phyloP scores from a whole-genome alignment of 2,329 filamentous ascomycete genomes.

The Nothophoma quercina region DNA sequence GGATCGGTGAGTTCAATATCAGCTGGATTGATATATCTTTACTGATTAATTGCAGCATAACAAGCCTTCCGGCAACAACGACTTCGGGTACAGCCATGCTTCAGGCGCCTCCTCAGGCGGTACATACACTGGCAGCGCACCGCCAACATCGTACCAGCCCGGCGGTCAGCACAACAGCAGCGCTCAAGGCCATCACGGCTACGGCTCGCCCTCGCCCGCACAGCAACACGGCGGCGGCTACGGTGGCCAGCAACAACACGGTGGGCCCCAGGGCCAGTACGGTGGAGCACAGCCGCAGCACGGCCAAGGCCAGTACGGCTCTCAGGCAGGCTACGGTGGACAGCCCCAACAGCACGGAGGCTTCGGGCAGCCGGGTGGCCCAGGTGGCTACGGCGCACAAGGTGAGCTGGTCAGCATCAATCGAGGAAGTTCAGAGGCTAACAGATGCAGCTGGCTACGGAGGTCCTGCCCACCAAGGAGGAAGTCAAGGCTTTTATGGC shows the following conservation, averaged over 20 bases:
- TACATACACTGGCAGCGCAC: constrained; percentile 69
- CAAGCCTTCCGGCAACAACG: constrained; percentile 52
- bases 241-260: constrained; percentile 28
- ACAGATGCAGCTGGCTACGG: constrained; percentile 38
- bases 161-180: constrained; percentile 33
- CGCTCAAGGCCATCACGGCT: constrained; percentile 29
- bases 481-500: constrained; percentile 33
- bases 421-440: no score
- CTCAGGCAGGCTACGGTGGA: constrained; percentile 35
- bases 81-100: constrained; percentile 66
- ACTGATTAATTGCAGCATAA: constrained; percentile 34
- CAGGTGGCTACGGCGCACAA: constrained; percentile 30
- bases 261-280: constrained; percentile 17
- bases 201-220: constrained; percentile 28
- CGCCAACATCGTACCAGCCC: constrained; percentile 67
- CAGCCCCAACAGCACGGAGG: constrained; percentile 31
- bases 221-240: constrained; percentile 28
- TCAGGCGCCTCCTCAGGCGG: constrained; percentile 57
- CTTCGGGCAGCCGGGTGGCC: constrained; percentile 32
- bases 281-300: constrained; percentile 21
- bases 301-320: constrained; percentile 25
- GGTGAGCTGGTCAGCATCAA: no score
- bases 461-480: constrained; percentile 33
- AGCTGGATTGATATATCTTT: background rate
- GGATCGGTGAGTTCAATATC: constrained; percentile 39